phyloP scores from a whole-genome alignment of 2,329 filamentous ascomycete species.

The Cadophora luteo-olivacea region DNA sequence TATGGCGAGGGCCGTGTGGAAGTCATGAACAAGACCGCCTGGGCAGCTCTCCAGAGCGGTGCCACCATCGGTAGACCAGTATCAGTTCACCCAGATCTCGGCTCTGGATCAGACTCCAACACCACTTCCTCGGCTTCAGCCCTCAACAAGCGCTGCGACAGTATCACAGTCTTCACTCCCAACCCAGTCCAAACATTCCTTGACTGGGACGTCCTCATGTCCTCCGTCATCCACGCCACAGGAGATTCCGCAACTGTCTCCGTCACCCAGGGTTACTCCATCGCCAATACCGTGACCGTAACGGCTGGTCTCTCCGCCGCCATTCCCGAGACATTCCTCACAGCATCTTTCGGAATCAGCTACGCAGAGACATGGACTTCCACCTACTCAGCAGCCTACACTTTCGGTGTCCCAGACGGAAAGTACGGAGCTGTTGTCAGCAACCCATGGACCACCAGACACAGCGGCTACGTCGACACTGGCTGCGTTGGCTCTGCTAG shows the following conservation, averaged over 20 bases:
- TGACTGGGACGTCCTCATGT: slow-evolving; percentile 50
- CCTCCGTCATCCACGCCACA: slow-evolving; percentile 45
- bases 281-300: slow-evolving; percentile 46
- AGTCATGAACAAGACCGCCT: slow-evolving; percentile 41
- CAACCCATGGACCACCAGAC: slow-evolving; percentile 46
- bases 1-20: slow-evolving; percentile 36
- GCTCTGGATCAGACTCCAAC: slow-evolving; percentile 18
- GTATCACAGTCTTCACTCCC: slow-evolving; percentile 37
- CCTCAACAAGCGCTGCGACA: slow-evolving; percentile 27
- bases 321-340: slow-evolving; percentile 42
- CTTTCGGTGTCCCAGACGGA: slow-evolving; percentile 45
- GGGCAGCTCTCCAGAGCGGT: slow-evolving; percentile 31
- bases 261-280: slow-evolving; percentile 44
- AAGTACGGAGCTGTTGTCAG: slow-evolving; percentile 50
- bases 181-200: slow-evolving; percentile 43
- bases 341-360: slow-evolving; percentile 37
- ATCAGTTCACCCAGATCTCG: neutral
- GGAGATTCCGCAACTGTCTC: slow-evolving; percentile 43
- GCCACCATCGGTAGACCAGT: slow-evolving; percentile 16
- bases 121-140: neutral
- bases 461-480: slow-evolving; percentile 45
- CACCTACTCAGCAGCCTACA: slow-evolving; percentile 43
- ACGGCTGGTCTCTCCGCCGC: slow-evolving; percentile 30
- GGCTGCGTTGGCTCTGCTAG: slow-evolving; percentile 46
- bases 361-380: slow-evolving; percentile 46